phyloP scores from a whole-genome alignment of 2,329 filamentous ascomycete genomes.

The Colletotrichum neosansevieriae region DNA sequence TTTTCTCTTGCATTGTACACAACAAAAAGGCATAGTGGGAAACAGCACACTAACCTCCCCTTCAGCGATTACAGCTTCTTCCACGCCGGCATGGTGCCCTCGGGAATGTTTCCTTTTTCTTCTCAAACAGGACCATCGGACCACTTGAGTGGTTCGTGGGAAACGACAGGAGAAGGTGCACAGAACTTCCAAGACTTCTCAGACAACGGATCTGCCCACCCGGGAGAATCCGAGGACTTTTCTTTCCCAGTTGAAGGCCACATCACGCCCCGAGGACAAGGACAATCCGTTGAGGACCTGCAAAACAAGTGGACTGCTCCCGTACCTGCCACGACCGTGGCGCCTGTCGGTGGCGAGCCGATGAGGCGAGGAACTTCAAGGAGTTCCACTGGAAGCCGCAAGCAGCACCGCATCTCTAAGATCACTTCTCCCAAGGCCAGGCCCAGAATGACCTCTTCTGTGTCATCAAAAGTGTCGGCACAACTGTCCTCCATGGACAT shows the following conservation, averaged over 20 bases:
- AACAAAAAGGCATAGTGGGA: slow-evolving; percentile 51
- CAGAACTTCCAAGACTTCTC: slow-evolving; percentile 69
- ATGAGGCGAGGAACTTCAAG: slow-evolving; percentile 60
- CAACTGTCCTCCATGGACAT: slow-evolving; percentile 65
- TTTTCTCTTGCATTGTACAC: slow-evolving; percentile 44
- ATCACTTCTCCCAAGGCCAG: slow-evolving; percentile 56
- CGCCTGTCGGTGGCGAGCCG: slow-evolving; percentile 50
- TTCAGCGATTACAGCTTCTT: slow-evolving; percentile 69
- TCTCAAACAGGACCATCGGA: slow-evolving; percentile 71
- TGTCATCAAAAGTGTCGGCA: slow-evolving; percentile 62
- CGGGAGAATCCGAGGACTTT: slow-evolving; percentile 68
- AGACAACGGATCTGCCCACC: slow-evolving; percentile 62
- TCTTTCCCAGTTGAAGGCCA: slow-evolving; percentile 61
- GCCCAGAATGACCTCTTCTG: slow-evolving; percentile 55
- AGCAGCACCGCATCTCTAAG: slow-evolving; percentile 58
- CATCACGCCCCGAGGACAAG: slow-evolving; percentile 65
- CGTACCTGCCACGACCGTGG: slow-evolving; percentile 49
- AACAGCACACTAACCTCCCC: slow-evolving; percentile 68
- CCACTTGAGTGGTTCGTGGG: slow-evolving; percentile 68
- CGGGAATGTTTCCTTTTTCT: slow-evolving; percentile 69
- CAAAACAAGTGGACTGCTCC: slow-evolving; percentile 61
- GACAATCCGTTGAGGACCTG: slow-evolving; percentile 60
- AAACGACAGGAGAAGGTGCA: slow-evolving; percentile 67
- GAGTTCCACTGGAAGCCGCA: slow-evolving; percentile 59
- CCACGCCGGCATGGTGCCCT: slow-evolving; percentile 62